Percentiles rank a stretch among this genome's conserved stretches.
Conservation (phyloP, 2,329 filamentous ascomycete species). For the Sphaerulina vaccinii region DNA sequence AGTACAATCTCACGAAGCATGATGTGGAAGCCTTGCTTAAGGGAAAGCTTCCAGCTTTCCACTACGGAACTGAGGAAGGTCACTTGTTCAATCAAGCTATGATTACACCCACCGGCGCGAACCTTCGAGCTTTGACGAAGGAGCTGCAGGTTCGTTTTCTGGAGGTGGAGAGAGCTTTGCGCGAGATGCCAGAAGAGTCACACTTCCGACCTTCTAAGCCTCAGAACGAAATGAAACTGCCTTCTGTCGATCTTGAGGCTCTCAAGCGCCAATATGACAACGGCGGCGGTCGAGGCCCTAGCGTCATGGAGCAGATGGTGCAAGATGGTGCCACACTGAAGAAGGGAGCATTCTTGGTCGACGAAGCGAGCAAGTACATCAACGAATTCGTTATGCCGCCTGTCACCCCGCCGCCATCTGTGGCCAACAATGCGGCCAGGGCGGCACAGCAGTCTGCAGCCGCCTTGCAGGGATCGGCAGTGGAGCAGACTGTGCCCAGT, state of each 20-base stretch:
- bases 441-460: slow-evolving; percentile 1
- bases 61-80: slow-evolving; percentile 44
- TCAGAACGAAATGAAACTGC: slow-evolving; percentile 35
- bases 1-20: slow-evolving; percentile 39
- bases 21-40: slow-evolving; percentile 50
- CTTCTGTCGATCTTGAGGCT: slow-evolving; percentile 34
- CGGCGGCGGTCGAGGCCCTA: slow-evolving; percentile 33
- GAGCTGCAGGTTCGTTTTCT: slow-evolving; percentile 71
- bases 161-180: slow-evolving; percentile 62
- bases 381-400: slow-evolving; percentile 42
- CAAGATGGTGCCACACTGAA: slow-evolving; percentile 37
- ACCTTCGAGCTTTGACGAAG: slow-evolving; percentile 67
- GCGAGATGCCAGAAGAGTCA: slow-evolving; percentile 36
- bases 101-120: slow-evolving; percentile 73
- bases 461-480: neutral
- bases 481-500: slow-evolving; percentile 20
- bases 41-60: slow-evolving; percentile 54
- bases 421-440: slow-evolving; percentile 11
- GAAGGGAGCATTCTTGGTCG: slow-evolving; percentile 40
- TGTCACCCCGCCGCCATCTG: slow-evolving; percentile 32
- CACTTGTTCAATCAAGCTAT: slow-evolving; percentile 59
- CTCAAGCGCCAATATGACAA: slow-evolving; percentile 32
- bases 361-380: slow-evolving; percentile 39
- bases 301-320: slow-evolving; percentile 42
- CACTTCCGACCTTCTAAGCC: slow-evolving; percentile 33